Evolutionary conservation across 306 rosid species (phyloP), one percentile per base, ranked within the genome.

Genomic region (Cucumis sativus): DNA sequence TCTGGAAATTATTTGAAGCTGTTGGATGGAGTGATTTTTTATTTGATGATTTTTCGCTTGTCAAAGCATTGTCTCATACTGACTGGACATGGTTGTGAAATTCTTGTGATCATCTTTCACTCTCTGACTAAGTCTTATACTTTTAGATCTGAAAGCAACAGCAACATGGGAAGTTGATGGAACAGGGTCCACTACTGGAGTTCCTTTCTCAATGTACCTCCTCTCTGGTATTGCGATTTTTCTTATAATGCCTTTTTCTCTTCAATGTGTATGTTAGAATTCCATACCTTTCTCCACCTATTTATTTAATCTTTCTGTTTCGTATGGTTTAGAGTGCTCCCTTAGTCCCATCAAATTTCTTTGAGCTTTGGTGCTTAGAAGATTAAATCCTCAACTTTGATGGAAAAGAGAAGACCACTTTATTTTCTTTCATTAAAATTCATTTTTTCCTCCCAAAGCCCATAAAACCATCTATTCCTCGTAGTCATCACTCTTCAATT

Each of bases 151-250:
- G 84, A 92, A 85, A 88, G 90, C 96, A 55, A 86, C 82, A 69
- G 92, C 99, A 80, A 87, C 97, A 15, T 92, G 99, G 99, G 99
- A 92, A 92, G 86, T 95, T 83, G 99, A 95, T 77, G 92, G 88
- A 84, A 85, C 84, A 45, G 97, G 98, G 80, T 85, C 79, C 35
- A 74, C 77, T 60, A 85, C 97, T 13, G 87, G 90, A 76, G 76
- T 92, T 80, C 93, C 97, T 77, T 84, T 66, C 80, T 90, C 97
- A 40, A 92, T 92, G 99, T 95, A 95, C 84, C 99, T 95, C 82
- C 85, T 88, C 65, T 90, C 96, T 54, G 97, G 97, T 95, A 94
- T 68, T 77, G 23, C 69, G 70, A 54, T 60, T 63, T 39, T 65
- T 73, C 57, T 77, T 78, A 75, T 51, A 77, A 28, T 74, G 41